These are phyloP conservation scores for Chrysophaeum taylorii DNA, from an alignment of 352 stramenopile genomes.

Conservation along the genomic window DNA sequence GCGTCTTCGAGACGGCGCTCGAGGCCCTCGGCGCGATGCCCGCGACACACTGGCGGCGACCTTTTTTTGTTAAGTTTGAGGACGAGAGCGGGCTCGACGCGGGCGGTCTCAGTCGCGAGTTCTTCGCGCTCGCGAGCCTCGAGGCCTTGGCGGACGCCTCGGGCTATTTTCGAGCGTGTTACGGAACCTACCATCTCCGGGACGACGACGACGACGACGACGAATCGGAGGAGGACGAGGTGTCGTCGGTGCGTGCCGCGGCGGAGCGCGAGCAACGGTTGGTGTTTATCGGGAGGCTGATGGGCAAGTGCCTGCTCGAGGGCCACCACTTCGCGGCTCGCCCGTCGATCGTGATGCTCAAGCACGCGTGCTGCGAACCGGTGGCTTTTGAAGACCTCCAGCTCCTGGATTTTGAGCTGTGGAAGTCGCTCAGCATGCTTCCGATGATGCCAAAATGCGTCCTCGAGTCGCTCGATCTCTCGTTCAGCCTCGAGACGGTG, in stretches of 20 bases:
- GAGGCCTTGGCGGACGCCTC: neutral
- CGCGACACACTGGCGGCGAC: neutral
- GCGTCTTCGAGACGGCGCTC: neutral
- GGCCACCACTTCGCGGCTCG: constrained; percentile 19
- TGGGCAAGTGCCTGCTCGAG: constrained; percentile 70
- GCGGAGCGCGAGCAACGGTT: too few species aligned
- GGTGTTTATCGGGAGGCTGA: constrained; percentile 49
- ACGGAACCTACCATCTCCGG: neutral
- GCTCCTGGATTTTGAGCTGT: neutral
- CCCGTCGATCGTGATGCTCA: neutral
- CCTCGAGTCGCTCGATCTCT: neutral
- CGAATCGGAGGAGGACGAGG: too few species aligned
- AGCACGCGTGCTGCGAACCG: neutral
- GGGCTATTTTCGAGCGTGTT: neutral
- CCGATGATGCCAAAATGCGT: neutral
- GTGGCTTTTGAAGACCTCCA: neutral
- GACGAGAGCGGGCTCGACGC: neutral
- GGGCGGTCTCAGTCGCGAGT: neutral
- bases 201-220: neutral
- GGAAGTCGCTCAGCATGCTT: neutral
- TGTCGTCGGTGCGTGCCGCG: too few species aligned
- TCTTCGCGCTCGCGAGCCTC: neutral
- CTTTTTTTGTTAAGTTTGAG: neutral
- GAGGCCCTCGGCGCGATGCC: neutral
- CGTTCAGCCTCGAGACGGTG: neutral